Conservation (phyloP, 169 alveolate species). For the Plasmodium gaboni region DNA sequence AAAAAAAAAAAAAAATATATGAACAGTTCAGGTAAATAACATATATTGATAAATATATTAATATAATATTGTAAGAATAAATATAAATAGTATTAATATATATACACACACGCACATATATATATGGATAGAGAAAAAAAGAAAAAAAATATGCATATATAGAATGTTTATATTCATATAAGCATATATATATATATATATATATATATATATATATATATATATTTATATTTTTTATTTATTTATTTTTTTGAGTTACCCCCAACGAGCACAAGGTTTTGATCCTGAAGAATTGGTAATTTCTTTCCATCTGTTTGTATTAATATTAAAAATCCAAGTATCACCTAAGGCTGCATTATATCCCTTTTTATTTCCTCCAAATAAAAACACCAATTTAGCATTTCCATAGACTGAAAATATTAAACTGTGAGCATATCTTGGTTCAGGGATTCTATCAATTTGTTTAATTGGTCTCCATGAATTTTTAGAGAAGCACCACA, state of each 20-base stretch:
- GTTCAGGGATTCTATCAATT: slow-evolving; percentile 11
- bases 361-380: slow-evolving; percentile 74
- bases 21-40: slow-evolving; percentile 24
- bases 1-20: slow-evolving; percentile 12
- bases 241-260: slow-evolving; percentile 14
- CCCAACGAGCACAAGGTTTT: slow-evolving; percentile 77
- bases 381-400: slow-evolving; percentile 30
- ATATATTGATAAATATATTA: no score
- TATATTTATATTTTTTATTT: neutral
- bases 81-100: neutral
- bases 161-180: neutral
- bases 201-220: neutral
- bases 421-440: slow-evolving; percentile 72
- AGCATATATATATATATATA: neutral
- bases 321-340: slow-evolving; percentile 58
- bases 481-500: slow-evolving; percentile 42
- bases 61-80: no score
- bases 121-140: neutral
- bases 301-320: slow-evolving; percentile 42
- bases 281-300: slow-evolving; percentile 24
- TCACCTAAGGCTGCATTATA: slow-evolving; percentile 60
- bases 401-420: slow-evolving; percentile 38
- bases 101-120: neutral
- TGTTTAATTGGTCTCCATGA: slow-evolving; percentile 39
- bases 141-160: neutral